Evolutionary conservation across 169 alveolate genomes (phyloP).

Genomic region (Neospora caninum): DNA sequence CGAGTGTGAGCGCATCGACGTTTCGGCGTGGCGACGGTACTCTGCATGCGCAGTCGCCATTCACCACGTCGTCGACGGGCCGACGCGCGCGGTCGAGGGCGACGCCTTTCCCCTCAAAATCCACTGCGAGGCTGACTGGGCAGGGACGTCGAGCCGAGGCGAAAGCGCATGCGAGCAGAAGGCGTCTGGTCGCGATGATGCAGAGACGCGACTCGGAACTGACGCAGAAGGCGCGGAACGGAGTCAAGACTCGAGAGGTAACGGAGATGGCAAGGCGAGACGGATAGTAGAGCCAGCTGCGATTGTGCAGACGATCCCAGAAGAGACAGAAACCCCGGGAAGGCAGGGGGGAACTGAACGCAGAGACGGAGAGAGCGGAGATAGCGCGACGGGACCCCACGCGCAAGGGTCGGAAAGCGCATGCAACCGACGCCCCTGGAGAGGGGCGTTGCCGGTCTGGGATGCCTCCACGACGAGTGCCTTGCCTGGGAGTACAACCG

Average conservation of each 20-base stretch:
- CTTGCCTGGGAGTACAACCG: too few species aligned
- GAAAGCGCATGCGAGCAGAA: background rate
- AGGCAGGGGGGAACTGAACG: too few species aligned
- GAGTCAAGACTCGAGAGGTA: background rate
- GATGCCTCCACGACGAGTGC: too few species aligned
- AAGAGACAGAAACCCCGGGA: too few species aligned
- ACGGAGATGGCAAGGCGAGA: background rate
- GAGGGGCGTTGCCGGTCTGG: too few species aligned
- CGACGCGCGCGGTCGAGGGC: background rate
- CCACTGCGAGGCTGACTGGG: background rate
- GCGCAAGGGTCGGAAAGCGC: too few species aligned
- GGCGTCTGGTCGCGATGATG: background rate
- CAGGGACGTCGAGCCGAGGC: background rate
- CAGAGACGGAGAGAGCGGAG: too few species aligned
- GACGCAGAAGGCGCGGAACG: background rate
- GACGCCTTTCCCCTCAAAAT: background rate
- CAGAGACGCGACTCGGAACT: conserved; percentile 14
- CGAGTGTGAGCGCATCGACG: background rate
- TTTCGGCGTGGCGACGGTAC: conserved; percentile 22
- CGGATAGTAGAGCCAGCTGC: too few species aligned
- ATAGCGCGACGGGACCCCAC: too few species aligned
- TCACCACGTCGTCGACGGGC: conserved; percentile 52
- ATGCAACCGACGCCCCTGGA: too few species aligned
- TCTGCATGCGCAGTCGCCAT: conserved; percentile 14
- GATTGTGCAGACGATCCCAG: too few species aligned